Evolutionary conservation across 257 asterid genomes (phyloP), one percentile per base, ranked within the genome.

Genomic region (Osmanthus fragrans): DNA sequence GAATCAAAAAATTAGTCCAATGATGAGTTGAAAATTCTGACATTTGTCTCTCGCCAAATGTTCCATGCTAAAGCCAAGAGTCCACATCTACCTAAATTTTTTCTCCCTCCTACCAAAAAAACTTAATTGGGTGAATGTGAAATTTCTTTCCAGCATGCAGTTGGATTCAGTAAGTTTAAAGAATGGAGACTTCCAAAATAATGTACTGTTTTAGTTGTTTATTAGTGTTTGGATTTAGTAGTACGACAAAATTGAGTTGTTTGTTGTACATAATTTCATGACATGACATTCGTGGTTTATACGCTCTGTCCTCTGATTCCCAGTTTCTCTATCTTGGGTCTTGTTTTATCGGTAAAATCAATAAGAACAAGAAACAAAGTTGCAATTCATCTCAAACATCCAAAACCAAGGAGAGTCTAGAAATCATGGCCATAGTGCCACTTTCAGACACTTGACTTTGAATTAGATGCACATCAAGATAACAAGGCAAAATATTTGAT

Each of bases 391-490:
- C 40, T 67, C 12, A 63, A 74, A 71, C 49, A 29, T 21, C 54
- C 13, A 69, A 54, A 30, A 18, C 18, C 27, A 23, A 73, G 27
- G 64, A 11, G 10, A 66, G 45, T 71, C 66, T 36, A 51, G 25
- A 70, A 66, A 29, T 60, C 39, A 23, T n/a, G 66, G 70, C 33
- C 54, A 79, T 25, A 69, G 49, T 70, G 42, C 73, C 45, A 76
- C 74, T 69, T 66, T 54, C 60, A 42, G 70, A 70, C 34, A 63
- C 12, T 8, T 47, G 70, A 47, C 32, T 79, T 75, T 74, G 23
- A 79, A 75, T 80, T 27, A 42, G 63, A 72, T 37, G 67, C 21
- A 67, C 68, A 47, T 36, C 72, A 80, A 63, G 64, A 37, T 58
- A 27, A 37, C 71, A 76, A 56, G 54, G 65, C 13, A 13, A 73